A percentile compares a stretch with the other conserved stretches of the same genome.
These are phyloP conservation scores for Beauveria pseudobassiana DNA, from an alignment of 2,329 filamentous ascomycete species.

Conservation along the genomic window DNA sequence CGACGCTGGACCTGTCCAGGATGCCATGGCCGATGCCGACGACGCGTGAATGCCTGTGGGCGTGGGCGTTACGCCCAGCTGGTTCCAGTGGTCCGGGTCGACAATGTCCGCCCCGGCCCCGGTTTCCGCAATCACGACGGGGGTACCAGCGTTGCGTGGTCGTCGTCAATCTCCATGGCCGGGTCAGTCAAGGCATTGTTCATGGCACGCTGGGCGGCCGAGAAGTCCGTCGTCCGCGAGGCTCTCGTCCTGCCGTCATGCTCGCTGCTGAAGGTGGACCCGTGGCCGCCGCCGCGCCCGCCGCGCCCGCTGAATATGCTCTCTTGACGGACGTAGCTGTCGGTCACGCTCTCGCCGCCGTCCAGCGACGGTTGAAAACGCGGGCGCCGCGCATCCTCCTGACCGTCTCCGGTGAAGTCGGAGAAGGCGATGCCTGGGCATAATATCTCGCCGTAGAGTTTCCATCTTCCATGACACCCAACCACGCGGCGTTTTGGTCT, in stretches of 20 bases:
- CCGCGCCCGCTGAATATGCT: background rate
- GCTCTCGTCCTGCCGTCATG: background rate
- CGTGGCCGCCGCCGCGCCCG: background rate
- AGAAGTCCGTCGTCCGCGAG: background rate
- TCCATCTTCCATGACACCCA: too few species aligned
- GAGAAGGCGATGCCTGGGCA: background rate
- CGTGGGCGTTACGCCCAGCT: background rate
- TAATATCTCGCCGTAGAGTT: background rate
- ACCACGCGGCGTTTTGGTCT: too few species aligned
- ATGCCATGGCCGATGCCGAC: background rate
- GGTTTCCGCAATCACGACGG: background rate
- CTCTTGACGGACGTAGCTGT: background rate
- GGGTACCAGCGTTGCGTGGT: background rate
- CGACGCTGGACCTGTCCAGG: background rate
- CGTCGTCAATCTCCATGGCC: background rate
- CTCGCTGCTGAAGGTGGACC: background rate
- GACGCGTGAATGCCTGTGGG: background rate
- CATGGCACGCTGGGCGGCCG: background rate
- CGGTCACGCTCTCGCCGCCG: background rate
- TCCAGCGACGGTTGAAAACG: background rate
- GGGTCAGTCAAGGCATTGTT: background rate
- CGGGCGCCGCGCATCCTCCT: background rate
- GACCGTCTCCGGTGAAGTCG: background rate
- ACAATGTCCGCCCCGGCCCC: background rate
- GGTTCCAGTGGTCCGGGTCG: background rate